Evolutionary conservation across 2,329 filamentous ascomycete genomes (phyloP).

Genomic region (Myriangium duriaei): DNA sequence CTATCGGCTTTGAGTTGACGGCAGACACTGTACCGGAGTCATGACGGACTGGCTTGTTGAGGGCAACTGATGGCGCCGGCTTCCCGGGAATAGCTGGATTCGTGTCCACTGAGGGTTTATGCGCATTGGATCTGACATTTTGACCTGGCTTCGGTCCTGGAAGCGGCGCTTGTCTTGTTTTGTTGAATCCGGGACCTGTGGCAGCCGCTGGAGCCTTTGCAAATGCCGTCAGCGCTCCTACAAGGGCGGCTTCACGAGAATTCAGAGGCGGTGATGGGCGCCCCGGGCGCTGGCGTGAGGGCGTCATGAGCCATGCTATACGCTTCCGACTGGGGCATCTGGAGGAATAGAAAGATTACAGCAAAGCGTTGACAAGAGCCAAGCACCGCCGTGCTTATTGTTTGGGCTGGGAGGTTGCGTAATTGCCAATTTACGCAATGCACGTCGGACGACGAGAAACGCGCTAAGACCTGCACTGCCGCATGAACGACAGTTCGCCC

Average conservation of each 20-base stretch:
- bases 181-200: constrained; percentile 1
- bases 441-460: no score
- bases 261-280: constrained; percentile 5
- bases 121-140: neutral
- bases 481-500: no score
- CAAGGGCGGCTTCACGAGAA: constrained; percentile 7
- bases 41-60: constrained; percentile 4
- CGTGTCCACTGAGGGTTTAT: neutral
- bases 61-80: neutral
- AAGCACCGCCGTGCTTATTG: no score
- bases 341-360: no score
- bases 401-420: no score
- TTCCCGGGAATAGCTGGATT: neutral
- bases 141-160: neutral
- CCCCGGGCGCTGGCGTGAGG: constrained; percentile 7
- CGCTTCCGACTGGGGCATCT: constrained; percentile 1
- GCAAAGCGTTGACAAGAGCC: no score
- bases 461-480: no score
- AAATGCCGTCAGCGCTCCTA: constrained; percentile 7
- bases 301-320: constrained; percentile 9
- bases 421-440: no score
- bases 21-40: constrained; percentile 3
- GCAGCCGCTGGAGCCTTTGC: constrained; percentile 4
- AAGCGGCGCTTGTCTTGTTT: neutral
- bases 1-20: neutral